Evolutionary conservation across 306 rosid species (phyloP).

Genomic region (Acacia confusa): DNA sequence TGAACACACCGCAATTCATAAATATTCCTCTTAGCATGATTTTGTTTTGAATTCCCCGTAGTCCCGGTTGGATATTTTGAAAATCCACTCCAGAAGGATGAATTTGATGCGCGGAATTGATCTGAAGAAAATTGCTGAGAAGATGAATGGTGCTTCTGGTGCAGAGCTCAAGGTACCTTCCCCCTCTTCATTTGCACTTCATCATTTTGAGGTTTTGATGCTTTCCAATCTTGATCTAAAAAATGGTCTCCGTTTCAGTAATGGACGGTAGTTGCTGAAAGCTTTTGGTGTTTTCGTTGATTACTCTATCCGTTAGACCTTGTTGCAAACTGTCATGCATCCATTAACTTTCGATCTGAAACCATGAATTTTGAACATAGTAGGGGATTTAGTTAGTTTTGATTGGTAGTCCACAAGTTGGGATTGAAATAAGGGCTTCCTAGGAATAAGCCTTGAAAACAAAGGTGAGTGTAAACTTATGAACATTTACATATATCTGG

Average conservation of each 20-base stretch:
- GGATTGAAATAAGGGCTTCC: not conserved
- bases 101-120: conserved; percentile 99
- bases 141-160: conserved; percentile 99
- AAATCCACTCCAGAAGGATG: conserved; percentile 99
- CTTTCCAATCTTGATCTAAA: not conserved
- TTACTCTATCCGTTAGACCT: not conserved
- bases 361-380: not conserved
- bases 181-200: conserved; percentile 8
- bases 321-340: not conserved
- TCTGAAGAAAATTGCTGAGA: conserved; percentile 96
- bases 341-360: not conserved
- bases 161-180: conserved; percentile 90
- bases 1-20: not conserved
- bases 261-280: not conserved
- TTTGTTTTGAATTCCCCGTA: conserved; percentile 38
- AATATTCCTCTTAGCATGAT: not conserved
- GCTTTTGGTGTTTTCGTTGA: not conserved
- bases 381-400: not conserved
- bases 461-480: not conserved
- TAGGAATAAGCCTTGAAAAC: not conserved
- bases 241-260: not conserved
- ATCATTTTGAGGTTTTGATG: not conserved
- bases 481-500: not conserved
- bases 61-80: conserved; percentile 93
- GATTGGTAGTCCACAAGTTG: not conserved